These are phyloP conservation scores for Petunia axillaris DNA, from an alignment of 257 asterid genomes.

Conservation along the genomic window DNA sequence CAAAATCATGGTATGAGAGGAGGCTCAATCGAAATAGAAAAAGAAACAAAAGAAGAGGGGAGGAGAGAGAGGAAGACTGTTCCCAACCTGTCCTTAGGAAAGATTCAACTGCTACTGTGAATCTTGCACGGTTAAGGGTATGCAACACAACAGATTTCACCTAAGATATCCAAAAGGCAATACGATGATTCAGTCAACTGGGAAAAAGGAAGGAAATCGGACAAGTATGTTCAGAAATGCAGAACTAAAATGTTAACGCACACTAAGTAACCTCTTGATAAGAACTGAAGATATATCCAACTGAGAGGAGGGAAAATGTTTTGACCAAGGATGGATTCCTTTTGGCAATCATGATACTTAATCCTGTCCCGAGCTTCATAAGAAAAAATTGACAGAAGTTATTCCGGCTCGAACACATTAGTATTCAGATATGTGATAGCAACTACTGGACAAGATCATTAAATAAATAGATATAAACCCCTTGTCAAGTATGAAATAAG, in stretches of 20 bases:
- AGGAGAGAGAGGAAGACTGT: conserved; percentile 20
- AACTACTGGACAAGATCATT: background rate
- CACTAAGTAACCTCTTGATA: conserved; percentile 76
- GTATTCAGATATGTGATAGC: background rate
- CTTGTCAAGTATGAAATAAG: background rate
- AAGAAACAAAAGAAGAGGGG: background rate
- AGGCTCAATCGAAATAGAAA: conserved; percentile 12
- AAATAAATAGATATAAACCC: background rate
- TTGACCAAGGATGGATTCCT: conserved; percentile 86
- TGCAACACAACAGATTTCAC: conserved; percentile 94
- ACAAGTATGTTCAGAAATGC: conserved; percentile 7
- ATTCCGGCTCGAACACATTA: conserved; percentile 29
- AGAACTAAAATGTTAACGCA: conserved; percentile 23
- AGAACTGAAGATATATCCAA: conserved; percentile 94
- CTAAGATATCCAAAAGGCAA: conserved; percentile 42
- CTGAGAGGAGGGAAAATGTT: conserved; percentile 82
- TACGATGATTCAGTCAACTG: conserved; percentile 17
- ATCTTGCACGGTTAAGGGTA: conserved; percentile 92
- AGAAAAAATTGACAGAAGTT: conserved; percentile 35
- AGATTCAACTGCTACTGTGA: conserved; percentile 93
- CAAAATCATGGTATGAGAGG: background rate
- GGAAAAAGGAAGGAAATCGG: conserved; percentile 19
- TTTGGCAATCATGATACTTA: conserved; percentile 84
- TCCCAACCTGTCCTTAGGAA: conserved; percentile 80
- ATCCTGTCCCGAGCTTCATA: conserved; percentile 95